Evolutionary conservation across 2,329 filamentous ascomycete genomes (phyloP), one percentile per base, ranked within the genome.

Genomic region (Aspergillus quadricinctus): DNA sequence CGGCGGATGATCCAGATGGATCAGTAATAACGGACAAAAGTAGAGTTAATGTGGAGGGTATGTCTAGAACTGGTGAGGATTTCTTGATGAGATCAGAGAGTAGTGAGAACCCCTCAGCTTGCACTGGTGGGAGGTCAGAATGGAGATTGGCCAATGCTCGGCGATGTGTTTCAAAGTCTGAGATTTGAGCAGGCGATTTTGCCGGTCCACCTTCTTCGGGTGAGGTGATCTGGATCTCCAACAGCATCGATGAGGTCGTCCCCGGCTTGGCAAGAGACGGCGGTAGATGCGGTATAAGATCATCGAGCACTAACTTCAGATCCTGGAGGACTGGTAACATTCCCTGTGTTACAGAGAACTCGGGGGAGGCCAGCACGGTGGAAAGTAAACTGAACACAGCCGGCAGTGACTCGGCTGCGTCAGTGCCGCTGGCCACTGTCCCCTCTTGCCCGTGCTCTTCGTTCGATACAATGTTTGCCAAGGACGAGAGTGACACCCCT

Each of bases 341-440:
- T 23, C 69, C 66, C 46, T 64, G 56, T 1, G 73, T 70, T 7
- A 66, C 56, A 2, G 65, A 60, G 40, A 77, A 77, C 9, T 75
- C 73, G 1, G 75, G 71, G 5, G 75, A 77, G 3, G 75, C 69
- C 23, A 77, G 60, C 6, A 77, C 71, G 6, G 75, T 76, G 3
- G 75, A 77, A 3, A 77, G 62, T 19, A 77, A 61, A 53, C 75
- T 77, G 60, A 77, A 74, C 8, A 75, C 74, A 9, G 71, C 69
- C 4, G 73, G 71, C 28, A 77, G 55, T 3, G 72, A 73, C 49
- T 77, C 74, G 4, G 63, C 64, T 23, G 67, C 64, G 17, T 75
- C 73, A 48, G 55, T 28, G 8, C 58, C 62, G 8, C 58, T 62
- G 3, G 54, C 51, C 4, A 55, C 49, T 31, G 31, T 37, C n/a